Base-by-base conservation (phyloP, 305 asterid genomes). In the Fraxinus ornus region DNA sequence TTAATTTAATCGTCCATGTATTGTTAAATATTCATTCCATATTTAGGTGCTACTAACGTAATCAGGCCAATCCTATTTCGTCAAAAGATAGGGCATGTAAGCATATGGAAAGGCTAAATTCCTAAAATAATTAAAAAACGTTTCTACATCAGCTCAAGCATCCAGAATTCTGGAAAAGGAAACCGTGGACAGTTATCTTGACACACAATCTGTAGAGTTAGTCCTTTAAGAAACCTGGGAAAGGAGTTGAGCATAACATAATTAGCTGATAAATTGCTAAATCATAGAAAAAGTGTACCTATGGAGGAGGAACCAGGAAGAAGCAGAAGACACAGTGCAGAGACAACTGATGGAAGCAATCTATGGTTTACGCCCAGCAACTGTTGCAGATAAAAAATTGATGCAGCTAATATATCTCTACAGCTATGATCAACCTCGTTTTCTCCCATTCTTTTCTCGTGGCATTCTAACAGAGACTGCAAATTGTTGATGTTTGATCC, bases 381-480 rank as follows among this genome's bases (percentile, higher is more conserved):
- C 87, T 92, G 97, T 81, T 94, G 93, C 81, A 95, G 88, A 86
- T 89, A 93, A 89, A 87, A 84, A 76, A 95, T 88, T 26, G 97
- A 84, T 77, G 85, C 83, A 78, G 94, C 95, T 84, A 95, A 87
- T 47, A 84, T 80, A 68, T 88, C 91, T 86, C 83, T 84, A 80
- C 87, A 82, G 76, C 86, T 86, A 78, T 75, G 62, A 60, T 39
- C 83, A 79, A 64, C 78, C 36, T 60, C 60, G 79, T 64, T 83
- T 80, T 81, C 87, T 33, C 52, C 84, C 70, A n/a, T 32, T 83
- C 77, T 86, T 80, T 84, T 78, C 80, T 84, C 88, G 19, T 77
- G 76, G 83, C 82, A 80, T 55, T 84, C 92, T 86, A 95, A 76
- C 86, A 91, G 83, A 86, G 92, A 90, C 62, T 78, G 89, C 87